These are phyloP conservation scores for Calycina herbarum DNA, from an alignment of 2,329 filamentous ascomycete genomes.

Conservation along the genomic window DNA sequence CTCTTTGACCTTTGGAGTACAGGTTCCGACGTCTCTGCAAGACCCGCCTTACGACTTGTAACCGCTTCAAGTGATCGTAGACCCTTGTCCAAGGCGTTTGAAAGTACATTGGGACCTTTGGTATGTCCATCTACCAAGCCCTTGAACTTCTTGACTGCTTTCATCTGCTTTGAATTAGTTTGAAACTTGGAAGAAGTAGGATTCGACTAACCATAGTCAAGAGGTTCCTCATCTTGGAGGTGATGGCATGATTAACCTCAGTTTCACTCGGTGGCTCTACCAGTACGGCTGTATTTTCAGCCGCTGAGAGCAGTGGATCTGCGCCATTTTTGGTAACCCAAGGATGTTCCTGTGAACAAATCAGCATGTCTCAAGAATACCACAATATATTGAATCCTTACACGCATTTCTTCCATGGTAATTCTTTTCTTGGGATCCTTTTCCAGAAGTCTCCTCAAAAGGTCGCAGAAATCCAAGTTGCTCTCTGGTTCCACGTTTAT, in stretches of 20 bases:
- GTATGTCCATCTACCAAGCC: conserved; percentile 56
- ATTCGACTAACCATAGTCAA: conserved; percentile 67
- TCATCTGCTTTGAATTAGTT: conserved; percentile 58
- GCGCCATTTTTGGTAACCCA: conserved; percentile 85
- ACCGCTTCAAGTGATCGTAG: conserved; percentile 50
- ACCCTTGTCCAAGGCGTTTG: conserved; percentile 59
- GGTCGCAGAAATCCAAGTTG: conserved; percentile 68
- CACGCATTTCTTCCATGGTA: conserved; percentile 76
- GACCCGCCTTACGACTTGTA: conserved; percentile 45
- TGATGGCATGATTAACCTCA: conserved; percentile 89
- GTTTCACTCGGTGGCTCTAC: conserved; percentile 84
- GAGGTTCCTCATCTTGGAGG: conserved; percentile 82
- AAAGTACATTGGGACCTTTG: conserved; percentile 52
- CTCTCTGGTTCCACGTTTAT: conserved; percentile 62
- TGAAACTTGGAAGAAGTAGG: background rate
- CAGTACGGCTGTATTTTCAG: conserved; percentile 82
- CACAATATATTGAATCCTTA: conserved; percentile 47
- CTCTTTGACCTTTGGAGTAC: conserved; percentile 46
- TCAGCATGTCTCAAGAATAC: conserved; percentile 12
- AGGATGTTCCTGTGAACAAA: conserved; percentile 70
- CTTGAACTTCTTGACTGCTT: conserved; percentile 89
- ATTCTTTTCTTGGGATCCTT: conserved; percentile 86
- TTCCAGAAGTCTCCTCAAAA: conserved; percentile 73
- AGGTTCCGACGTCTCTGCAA: conserved; percentile 39
- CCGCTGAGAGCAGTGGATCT: conserved; percentile 75